Conservation (phyloP, 2,329 filamentous ascomycete genomes). For the Ceratocystis huliohia region DNA sequence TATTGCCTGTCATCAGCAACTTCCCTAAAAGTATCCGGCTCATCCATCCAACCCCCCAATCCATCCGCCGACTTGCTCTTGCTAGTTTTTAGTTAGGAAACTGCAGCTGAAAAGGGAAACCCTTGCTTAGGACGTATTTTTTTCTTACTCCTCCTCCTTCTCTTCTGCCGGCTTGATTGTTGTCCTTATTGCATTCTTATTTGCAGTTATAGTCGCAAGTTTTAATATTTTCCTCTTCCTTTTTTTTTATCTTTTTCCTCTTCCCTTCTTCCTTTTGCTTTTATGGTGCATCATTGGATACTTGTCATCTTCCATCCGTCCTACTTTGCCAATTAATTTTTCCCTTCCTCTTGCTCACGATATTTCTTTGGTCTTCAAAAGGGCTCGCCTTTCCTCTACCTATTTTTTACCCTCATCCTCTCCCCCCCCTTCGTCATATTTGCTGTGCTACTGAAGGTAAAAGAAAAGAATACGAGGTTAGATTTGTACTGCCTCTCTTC, state of each 20-base stretch:
- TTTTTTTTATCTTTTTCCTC: neutral
- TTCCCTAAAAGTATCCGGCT: neutral
- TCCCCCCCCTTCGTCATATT: neutral
- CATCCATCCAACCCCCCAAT: neutral
- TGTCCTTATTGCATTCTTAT: neutral
- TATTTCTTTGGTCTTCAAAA: neutral
- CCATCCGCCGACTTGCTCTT: neutral
- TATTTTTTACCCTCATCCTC: neutral
- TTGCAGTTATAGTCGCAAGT: neutral
- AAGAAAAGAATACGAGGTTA: constrained; percentile 6
- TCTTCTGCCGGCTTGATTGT: neutral
- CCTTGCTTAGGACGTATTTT: neutral
- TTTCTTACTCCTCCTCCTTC: neutral
- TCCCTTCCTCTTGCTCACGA: neutral
- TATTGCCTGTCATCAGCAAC: neutral
- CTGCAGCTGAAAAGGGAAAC: constrained; percentile 1
- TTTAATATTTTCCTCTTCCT: neutral
- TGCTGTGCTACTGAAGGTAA: neutral
- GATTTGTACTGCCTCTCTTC: neutral
- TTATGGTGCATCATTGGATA: neutral
- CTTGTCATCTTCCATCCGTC: constrained; percentile 3
- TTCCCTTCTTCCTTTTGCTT: neutral
- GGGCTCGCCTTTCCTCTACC: neutral
- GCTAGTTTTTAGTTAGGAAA: neutral
- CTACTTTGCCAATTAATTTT: neutral